phyloP scores from a whole-genome alignment of 2,329 filamentous ascomycete genomes.

The Ophiostoma tasmaniense region DNA sequence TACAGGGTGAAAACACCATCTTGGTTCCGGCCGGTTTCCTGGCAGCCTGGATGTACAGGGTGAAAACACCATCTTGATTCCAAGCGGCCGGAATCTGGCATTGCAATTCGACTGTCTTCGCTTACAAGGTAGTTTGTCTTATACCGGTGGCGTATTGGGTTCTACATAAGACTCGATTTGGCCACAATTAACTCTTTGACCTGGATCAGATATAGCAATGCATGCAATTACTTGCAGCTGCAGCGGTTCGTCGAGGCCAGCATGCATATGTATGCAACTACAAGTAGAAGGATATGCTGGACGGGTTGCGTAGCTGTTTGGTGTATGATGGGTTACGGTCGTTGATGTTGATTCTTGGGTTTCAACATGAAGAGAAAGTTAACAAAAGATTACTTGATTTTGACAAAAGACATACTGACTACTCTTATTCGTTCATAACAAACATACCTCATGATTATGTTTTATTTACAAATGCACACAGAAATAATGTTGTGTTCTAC shows the following conservation, averaged over 20 bases:
- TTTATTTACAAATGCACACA: too few relatives aligned
- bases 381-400: too few relatives aligned
- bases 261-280: not conserved
- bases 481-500: too few relatives aligned
- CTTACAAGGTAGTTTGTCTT: not conserved
- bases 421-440: too few relatives aligned
- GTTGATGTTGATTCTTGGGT: not conserved
- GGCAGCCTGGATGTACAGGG: not conserved
- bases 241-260: not conserved
- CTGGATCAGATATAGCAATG: not conserved
- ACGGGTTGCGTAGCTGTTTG: not conserved
- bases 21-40: not conserved
- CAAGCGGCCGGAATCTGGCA: not conserved
- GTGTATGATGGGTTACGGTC: not conserved
- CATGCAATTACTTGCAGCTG: not conserved
- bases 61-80: not conserved
- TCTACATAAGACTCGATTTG: not conserved
- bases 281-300: not conserved
- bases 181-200: not conserved
- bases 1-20: not conserved
- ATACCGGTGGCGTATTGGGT: not conserved
- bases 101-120: not conserved
- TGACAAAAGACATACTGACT: too few relatives aligned
- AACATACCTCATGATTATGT: too few relatives aligned
- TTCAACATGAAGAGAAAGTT: too few relatives aligned